These are phyloP conservation scores for Elsinoe perseae DNA, from an alignment of 2,329 filamentous ascomycete species.

Conservation along the genomic window DNA sequence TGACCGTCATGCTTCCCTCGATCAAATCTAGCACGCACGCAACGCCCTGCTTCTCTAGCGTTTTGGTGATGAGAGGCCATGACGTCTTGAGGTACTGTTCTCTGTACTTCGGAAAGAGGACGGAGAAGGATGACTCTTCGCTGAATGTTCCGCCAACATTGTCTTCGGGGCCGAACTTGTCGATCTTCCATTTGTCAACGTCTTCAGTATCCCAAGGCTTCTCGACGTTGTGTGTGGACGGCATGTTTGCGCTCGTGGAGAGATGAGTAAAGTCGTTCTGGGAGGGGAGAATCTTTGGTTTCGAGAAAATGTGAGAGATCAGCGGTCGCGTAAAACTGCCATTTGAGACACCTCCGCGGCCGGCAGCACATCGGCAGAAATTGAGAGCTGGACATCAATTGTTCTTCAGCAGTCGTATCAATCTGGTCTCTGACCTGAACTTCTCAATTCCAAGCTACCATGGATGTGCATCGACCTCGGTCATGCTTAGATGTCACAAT, in stretches of 20 bases:
- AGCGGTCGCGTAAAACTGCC: constrained; percentile 4
- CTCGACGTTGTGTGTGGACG: constrained; percentile 79
- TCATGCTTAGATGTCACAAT: constrained; percentile 38
- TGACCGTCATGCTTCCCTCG: constrained; percentile 93
- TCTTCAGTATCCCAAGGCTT: constrained; percentile 97
- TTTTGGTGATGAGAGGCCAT: constrained; percentile 84
- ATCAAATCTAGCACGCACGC: constrained; percentile 89
- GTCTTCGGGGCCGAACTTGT: constrained; percentile 76
- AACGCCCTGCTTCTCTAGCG: constrained; percentile 79
- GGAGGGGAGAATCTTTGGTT: constrained; percentile 1
- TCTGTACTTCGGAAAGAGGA: constrained; percentile 89
- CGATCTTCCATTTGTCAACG: constrained; percentile 93
- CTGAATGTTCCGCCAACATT: constrained; percentile 79
- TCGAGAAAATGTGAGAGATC: constrained; percentile 10
- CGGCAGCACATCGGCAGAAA: background rate
- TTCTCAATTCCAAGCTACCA: background rate
- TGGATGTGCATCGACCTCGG: constrained; percentile 26
- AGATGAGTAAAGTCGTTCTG: background rate
- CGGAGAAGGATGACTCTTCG: constrained; percentile 83
- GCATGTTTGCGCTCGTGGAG: constrained; percentile 49
- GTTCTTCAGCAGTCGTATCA: background rate
- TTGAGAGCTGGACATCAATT: background rate
- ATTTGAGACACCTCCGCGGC: background rate
- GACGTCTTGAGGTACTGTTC: constrained; percentile 87
- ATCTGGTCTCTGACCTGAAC: background rate